A percentile compares a stretch with the other conserved stretches of the same genome.
Conservation (phyloP, 1,284 basidiomycete species). For the Rhodotorula sp. region DNA sequence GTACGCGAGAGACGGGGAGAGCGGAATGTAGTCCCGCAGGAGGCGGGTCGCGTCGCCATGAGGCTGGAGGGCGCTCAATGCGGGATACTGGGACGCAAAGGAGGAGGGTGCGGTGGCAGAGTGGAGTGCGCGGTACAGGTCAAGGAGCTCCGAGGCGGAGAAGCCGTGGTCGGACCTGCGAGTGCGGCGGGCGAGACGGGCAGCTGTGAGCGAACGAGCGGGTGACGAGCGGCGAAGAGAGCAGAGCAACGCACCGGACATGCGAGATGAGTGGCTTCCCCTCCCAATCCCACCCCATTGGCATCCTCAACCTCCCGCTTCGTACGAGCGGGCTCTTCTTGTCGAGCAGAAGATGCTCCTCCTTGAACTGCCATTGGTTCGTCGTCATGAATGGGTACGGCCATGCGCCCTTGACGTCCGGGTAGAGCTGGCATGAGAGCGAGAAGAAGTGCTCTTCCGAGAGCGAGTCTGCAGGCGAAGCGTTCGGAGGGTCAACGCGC, state of each 20-base stretch:
- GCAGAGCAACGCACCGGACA: neutral
- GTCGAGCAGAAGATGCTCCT: constrained; percentile 6
- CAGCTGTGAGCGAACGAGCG: too few relatives aligned
- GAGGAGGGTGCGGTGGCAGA: neutral
- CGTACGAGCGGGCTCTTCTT: neutral
- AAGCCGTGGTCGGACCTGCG: constrained; percentile 13
- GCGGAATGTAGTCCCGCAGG: neutral
- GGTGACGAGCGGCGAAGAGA: too few relatives aligned
- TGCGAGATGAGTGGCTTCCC: constrained; percentile 1
- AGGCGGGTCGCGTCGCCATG: neutral
- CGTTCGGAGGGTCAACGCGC: too few relatives aligned
- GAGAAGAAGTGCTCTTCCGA: constrained; percentile 13
- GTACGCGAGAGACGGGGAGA: constrained; percentile 1
- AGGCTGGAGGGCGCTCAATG: neutral
- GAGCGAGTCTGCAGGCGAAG: constrained; percentile 8
- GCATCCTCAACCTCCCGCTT: neutral
- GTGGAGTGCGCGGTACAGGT: neutral
- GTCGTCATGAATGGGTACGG: neutral
- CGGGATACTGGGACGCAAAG: neutral
- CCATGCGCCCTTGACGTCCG: constrained; percentile 5
- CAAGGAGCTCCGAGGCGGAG: constrained; percentile 1
- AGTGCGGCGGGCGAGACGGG: too few relatives aligned
- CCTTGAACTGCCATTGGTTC: constrained; percentile 5
- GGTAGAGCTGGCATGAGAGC: constrained; percentile 10
- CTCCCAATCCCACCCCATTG: neutral